Evolutionary conservation across 2,329 filamentous ascomycete genomes (phyloP).

Genomic region (Bertia moriformis): DNA sequence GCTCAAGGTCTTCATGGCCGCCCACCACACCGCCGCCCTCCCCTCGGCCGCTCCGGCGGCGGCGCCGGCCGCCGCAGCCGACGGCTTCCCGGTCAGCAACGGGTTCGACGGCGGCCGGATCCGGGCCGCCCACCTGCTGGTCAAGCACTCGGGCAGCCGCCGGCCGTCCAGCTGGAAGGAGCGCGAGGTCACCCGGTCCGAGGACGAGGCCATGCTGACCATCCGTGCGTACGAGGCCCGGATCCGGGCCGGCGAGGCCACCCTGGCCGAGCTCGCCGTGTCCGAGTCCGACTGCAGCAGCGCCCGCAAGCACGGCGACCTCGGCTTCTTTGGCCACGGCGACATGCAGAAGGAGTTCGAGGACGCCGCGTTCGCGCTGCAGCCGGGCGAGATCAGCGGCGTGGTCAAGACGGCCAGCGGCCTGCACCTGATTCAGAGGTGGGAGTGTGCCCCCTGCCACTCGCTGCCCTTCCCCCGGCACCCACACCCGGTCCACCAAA

Average conservation of each 20-base stretch:
- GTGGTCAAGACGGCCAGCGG: slow-evolving; percentile 88
- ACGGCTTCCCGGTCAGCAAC: slow-evolving; percentile 32
- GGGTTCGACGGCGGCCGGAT: no score
- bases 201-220: slow-evolving; percentile 72
- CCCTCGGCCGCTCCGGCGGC: slow-evolving; percentile 28
- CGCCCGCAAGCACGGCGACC: slow-evolving; percentile 80
- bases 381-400: slow-evolving; percentile 72
- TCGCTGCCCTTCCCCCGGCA: not conserved
- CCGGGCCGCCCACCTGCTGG: slow-evolving; percentile 76
- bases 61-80: slow-evolving; percentile 19
- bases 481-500: not conserved
- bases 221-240: slow-evolving; percentile 60
- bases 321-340: slow-evolving; percentile 85
- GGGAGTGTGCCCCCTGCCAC: slow-evolving; percentile 12
- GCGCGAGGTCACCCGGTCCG: slow-evolving; percentile 71
- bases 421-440: slow-evolving; percentile 91
- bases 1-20: slow-evolving; percentile 86
- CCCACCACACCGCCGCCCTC: slow-evolving; percentile 62
- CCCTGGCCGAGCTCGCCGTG: slow-evolving; percentile 70
- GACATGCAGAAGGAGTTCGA: slow-evolving; percentile 99
- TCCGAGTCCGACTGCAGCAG: slow-evolving; percentile 93
- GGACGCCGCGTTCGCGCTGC: slow-evolving; percentile 80
- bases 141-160: slow-evolving; percentile 83
- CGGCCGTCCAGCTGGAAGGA: slow-evolving; percentile 89
- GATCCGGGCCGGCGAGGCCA: slow-evolving; percentile 56